Base-by-base conservation (phyloP, 805 yeast species). In the Ogataea populi-albae region DNA sequence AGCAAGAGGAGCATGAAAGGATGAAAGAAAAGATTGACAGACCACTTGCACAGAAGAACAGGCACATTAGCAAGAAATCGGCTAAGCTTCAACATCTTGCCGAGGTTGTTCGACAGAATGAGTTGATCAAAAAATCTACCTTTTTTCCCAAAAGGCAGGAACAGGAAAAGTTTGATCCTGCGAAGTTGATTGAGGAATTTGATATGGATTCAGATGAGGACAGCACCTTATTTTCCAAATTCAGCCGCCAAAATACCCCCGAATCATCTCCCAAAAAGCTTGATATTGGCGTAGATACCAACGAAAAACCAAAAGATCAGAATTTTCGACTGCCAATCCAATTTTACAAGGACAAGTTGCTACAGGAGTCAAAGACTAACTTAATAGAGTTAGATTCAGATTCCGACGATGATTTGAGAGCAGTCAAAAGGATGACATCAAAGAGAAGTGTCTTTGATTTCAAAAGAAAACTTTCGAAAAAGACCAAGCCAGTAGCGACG, bases 171-270 rank as follows among this genome's bases (percentile, higher is more conserved):
- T 57, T 57, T 19, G 43, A 40, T 17, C 52, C 53, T 8, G 26
- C 41, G 4, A 46, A 46, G 12, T 37, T 57, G 15, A 35, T 57
- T 17, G 45, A 47, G 9, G 35, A 35, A 9, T 54, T 54, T 27
- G 44, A 47, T 17, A 31, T 29, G 8, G 50, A 46, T 8, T 40
- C 45, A 4, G 54, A 50, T 7, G 43, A 43, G 16, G 46, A 38
- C 16, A 37, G 29, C 4, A 21, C 15, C 8, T 17, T 47, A 4
- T 47, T 49, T 18, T 46, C 57, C 1, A 37, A 32, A 16, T 36
- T 33, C 8, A 38, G 42, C 14, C 18, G 10, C 11, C 23, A 23
- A 16, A 45, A 43, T 16, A 46, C 52, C 5, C 52, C 52, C 1
- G 17, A 37, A n/a, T 41, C 52, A n/a, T 47, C 52, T 8, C 50